Evolutionary conservation across 305 asterid species (phyloP).

Genomic region (Galium porrigens): DNA sequence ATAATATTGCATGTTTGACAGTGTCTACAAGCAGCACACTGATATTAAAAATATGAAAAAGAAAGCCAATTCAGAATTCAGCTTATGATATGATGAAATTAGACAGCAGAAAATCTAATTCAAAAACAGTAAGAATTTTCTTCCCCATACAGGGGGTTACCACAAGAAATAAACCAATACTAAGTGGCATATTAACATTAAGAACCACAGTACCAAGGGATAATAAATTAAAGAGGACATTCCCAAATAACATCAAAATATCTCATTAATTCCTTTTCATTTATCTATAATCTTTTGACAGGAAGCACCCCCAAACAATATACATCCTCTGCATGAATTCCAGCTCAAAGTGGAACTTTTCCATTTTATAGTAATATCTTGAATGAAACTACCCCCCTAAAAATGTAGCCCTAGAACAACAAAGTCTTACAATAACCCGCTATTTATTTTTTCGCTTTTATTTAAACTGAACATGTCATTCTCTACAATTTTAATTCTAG

Average conservation of each 20-base stretch:
- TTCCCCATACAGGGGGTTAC: too few species aligned
- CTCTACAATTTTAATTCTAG: too few species aligned
- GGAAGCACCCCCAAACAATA: background rate
- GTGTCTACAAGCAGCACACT: background rate
- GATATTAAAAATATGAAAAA: background rate
- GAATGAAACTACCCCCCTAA: background rate
- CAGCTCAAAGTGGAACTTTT: background rate
- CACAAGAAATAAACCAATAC: too few species aligned
- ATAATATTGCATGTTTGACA: background rate
- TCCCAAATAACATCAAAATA: background rate
- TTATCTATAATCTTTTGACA: background rate
- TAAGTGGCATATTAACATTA: background rate
- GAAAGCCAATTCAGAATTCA: background rate
- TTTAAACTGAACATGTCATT: too few species aligned
- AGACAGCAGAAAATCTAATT: background rate
- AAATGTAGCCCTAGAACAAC: background rate
- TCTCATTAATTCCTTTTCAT: background rate
- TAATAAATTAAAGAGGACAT: background rate
- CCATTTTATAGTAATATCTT: background rate
- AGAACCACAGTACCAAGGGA: background rate
- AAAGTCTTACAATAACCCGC: too few species aligned
- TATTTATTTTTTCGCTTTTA: too few species aligned
- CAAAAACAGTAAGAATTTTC: too few species aligned
- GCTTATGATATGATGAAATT: background rate
- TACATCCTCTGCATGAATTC: too few species aligned